Evolutionary conservation across 108 stramenopile genomes (phyloP).

Genomic region (Skeletonema menzelii): DNA sequence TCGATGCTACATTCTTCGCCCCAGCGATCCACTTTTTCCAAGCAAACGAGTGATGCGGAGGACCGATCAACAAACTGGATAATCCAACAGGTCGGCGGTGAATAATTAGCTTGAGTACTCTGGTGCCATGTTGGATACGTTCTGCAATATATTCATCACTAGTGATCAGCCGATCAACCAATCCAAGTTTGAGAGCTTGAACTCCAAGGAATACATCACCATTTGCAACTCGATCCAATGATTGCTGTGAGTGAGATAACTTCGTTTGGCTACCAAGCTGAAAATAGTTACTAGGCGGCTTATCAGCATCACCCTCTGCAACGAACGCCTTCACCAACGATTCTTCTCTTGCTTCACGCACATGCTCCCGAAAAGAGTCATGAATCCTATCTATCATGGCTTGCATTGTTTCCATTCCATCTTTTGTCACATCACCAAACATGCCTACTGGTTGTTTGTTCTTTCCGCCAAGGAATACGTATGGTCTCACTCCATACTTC

Average conservation of each 20-base stretch:
- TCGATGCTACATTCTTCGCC: background rate
- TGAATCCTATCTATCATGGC: constrained; percentile 75
- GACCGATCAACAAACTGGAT: constrained; percentile 10
- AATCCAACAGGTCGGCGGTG: constrained; percentile 28
- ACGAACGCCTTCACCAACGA: constrained; percentile 15
- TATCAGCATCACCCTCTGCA: background rate
- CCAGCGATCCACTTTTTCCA: background rate
- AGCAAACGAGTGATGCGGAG: background rate
- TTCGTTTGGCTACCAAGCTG: constrained; percentile 4
- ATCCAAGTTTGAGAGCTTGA: constrained; percentile 65
- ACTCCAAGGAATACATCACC: constrained; percentile 78
- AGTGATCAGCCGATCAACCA: constrained; percentile 78
- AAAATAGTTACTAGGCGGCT: constrained; percentile 13
- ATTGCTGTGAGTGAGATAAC: background rate
- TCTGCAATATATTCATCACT: constrained; percentile 80
- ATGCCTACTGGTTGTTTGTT: constrained; percentile 80
- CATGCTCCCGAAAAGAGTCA: constrained; percentile 72
- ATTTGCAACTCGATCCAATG: constrained; percentile 66
- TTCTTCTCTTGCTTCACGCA: constrained; percentile 50
- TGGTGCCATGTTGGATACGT: constrained; percentile 50
- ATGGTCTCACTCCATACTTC: constrained; percentile 62
- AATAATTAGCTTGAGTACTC: constrained; percentile 68
- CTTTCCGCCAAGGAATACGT: constrained; percentile 76
- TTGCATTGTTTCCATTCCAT: constrained; percentile 68
- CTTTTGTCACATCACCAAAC: constrained; percentile 76